Conservation (phyloP, 495 filamentous ascomycete genomes). For the Penicillium argentinense region DNA sequence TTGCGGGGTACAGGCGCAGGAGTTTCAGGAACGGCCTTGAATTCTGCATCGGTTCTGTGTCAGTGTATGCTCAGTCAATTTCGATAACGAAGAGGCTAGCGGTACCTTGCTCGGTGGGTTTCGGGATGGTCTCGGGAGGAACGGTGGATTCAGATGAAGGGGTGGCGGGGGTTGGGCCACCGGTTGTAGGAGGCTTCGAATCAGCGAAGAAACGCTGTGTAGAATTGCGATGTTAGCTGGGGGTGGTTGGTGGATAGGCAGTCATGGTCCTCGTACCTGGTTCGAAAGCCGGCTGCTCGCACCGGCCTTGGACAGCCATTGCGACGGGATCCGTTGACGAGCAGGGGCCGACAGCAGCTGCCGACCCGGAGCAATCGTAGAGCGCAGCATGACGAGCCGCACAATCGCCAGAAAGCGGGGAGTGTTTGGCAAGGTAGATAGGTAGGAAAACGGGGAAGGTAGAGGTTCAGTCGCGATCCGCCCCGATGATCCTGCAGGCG, state of each 20-base stretch:
- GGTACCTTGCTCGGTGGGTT: constrained; percentile 49
- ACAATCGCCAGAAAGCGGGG: constrained; percentile 39
- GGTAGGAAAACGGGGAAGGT: constrained; percentile 35
- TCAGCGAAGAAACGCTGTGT: constrained; percentile 48
- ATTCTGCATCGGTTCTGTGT: constrained; percentile 19
- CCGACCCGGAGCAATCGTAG: constrained; percentile 46
- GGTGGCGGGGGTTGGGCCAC: constrained; percentile 39
- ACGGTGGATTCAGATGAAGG: constrained; percentile 56
- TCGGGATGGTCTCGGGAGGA: constrained; percentile 60
- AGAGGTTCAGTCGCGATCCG: constrained; percentile 44
- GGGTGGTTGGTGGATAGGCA: constrained; percentile 7
- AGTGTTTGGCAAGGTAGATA: constrained; percentile 31
- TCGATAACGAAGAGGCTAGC: constrained; percentile 26
- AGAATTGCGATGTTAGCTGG: constrained; percentile 8
- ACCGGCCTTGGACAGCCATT: constrained; percentile 47
- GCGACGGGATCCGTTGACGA: constrained; percentile 44
- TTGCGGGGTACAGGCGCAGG: constrained; percentile 59
- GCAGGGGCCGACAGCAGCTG: constrained; percentile 42
- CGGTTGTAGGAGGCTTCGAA: constrained; percentile 33
- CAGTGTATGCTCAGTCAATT: constrained; percentile 5
- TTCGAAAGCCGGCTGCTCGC: constrained; percentile 43
- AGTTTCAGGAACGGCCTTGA: constrained; percentile 27
- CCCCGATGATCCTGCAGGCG: constrained; percentile 44
- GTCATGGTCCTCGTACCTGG: constrained; percentile 38
- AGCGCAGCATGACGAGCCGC: constrained; percentile 53